A percentile compares a stretch with the other conserved stretches of the same genome.
Conservation (phyloP, 2,329 filamentous ascomycete genomes). For the Fusarium humuli region DNA sequence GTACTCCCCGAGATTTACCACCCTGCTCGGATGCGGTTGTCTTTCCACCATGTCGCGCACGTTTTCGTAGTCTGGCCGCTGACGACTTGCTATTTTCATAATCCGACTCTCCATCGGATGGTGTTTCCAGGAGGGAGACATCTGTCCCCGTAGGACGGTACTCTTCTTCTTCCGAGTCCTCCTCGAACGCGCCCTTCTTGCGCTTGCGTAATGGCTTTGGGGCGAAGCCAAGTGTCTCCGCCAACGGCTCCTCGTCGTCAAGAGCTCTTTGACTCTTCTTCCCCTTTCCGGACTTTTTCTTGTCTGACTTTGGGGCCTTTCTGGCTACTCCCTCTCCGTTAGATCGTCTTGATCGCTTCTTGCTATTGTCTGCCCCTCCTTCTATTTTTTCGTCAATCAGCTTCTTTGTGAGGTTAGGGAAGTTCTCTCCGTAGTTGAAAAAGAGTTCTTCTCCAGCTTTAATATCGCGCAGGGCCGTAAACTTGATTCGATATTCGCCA, state of each 20-base stretch:
- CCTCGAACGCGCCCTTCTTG: conserved; percentile 44
- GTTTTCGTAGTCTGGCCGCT: conserved; percentile 45
- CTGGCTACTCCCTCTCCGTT: conserved; percentile 39
- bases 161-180: conserved; percentile 49
- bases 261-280: conserved; percentile 16
- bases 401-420: conserved; percentile 68
- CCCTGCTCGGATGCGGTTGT: conserved; percentile 9
- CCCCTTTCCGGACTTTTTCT: conserved; percentile 41
- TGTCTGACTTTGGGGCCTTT: conserved; percentile 45
- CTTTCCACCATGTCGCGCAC: conserved; percentile 36
- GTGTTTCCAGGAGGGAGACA: conserved; percentile 37
- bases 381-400: conserved; percentile 54
- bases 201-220: conserved; percentile 45
- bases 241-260: conserved; percentile 39
- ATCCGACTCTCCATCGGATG: conserved; percentile 44
- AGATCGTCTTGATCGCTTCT: conserved; percentile 46
- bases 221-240: conserved; percentile 19
- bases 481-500: conserved; percentile 80
- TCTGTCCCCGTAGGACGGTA: conserved; percentile 45
- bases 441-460: conserved; percentile 80
- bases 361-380: conserved; percentile 45
- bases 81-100: conserved; percentile 32
- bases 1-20: conserved; percentile 38
- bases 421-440: conserved; percentile 82
- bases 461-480: conserved; percentile 75